Evolutionary conservation across 805 yeast species (phyloP).

Genomic region (Wickerhamomyces canadensis): DNA sequence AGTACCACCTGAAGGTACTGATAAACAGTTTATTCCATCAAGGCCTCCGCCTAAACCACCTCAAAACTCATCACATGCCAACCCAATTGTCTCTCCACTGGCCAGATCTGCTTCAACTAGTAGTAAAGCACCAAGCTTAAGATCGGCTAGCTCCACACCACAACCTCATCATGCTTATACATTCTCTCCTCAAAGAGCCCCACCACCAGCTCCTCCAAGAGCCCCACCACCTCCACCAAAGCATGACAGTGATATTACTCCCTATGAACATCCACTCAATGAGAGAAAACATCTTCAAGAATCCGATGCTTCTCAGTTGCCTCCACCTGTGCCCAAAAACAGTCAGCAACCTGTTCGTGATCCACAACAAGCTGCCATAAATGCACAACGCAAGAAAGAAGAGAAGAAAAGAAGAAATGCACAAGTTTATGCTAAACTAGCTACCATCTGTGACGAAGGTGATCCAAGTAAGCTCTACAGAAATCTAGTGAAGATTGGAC

Average conservation of each 20-base stretch:
- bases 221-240: conserved; percentile 24
- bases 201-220: conserved; percentile 23
- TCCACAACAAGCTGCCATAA: conserved; percentile 44
- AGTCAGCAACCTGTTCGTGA: conserved; percentile 41
- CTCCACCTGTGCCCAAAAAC: conserved; percentile 30
- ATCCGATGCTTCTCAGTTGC: conserved; percentile 4
- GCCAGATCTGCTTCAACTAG: conserved; percentile 16
- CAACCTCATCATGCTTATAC: conserved; percentile 5
- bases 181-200: conserved; percentile 21
- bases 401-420: conserved; percentile 68
- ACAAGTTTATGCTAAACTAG: conserved; percentile 64
- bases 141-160: conserved; percentile 18
- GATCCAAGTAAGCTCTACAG: conserved; percentile 73
- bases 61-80: conserved; percentile 15
- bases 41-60: conserved; percentile 68
- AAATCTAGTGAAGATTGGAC: conserved; percentile 82
- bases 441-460: conserved; percentile 74
- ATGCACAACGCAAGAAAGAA: conserved; percentile 67
- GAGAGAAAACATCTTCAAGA: conserved; percentile 7
- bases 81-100: conserved; percentile 25
- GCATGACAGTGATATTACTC: conserved; percentile 6
- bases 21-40: conserved; percentile 51
- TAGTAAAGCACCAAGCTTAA: conserved; percentile 8
- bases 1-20: conserved; percentile 17
- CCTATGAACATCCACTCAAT: conserved; percentile 13